Evolutionary conservation across 2,329 filamentous ascomycete genomes (phyloP).

Genomic region (Cladophialophora psammophila): DNA sequence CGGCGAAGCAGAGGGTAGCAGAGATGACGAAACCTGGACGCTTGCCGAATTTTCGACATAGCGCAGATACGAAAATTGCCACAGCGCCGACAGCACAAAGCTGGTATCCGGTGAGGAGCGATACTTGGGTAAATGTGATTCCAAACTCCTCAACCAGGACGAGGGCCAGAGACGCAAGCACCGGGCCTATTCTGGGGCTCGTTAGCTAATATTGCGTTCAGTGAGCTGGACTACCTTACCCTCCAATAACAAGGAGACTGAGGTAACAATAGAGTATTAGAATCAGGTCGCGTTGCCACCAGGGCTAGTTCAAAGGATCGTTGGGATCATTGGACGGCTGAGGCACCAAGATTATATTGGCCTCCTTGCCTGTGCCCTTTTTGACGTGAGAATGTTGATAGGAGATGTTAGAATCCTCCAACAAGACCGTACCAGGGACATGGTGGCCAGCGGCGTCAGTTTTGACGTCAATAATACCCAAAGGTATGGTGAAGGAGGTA

Average conservation of each 20-base stretch:
- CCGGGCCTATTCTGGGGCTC: slow-evolving; percentile 13
- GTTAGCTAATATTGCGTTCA: no score
- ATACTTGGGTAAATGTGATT: slow-evolving; percentile 21
- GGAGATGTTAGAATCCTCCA: no score
- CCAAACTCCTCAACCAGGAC: slow-evolving; percentile 37
- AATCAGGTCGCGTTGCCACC: slow-evolving; percentile 9
- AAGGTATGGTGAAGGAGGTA: no score
- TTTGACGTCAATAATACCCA: no score
- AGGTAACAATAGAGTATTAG: background rate
- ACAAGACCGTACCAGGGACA: no score
- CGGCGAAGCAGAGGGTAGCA: slow-evolving; percentile 9
- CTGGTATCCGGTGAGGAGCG: slow-evolving; percentile 12
- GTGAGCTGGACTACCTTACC: background rate
- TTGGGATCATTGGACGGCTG: slow-evolving; percentile 20
- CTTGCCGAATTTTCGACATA: slow-evolving; percentile 27
- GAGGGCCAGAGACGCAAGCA: slow-evolving; percentile 45
- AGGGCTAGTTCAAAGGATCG: slow-evolving; percentile 18
- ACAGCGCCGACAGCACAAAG: slow-evolving; percentile 18
- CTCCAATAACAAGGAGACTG: background rate
- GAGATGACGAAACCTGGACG: slow-evolving; percentile 22
- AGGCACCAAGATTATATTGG: slow-evolving; percentile 18
- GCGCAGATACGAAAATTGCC: slow-evolving; percentile 20
- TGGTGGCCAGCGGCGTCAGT: no score
- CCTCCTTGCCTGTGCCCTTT: slow-evolving; percentile 19
- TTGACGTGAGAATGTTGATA: slow-evolving; percentile 3